Percentiles rank a stretch among this genome's conserved stretches.
These are phyloP conservation scores for Rhizophagus sp. DNA, from an alignment of 192 early-diverging fungal species.

Conservation along the genomic window DNA sequence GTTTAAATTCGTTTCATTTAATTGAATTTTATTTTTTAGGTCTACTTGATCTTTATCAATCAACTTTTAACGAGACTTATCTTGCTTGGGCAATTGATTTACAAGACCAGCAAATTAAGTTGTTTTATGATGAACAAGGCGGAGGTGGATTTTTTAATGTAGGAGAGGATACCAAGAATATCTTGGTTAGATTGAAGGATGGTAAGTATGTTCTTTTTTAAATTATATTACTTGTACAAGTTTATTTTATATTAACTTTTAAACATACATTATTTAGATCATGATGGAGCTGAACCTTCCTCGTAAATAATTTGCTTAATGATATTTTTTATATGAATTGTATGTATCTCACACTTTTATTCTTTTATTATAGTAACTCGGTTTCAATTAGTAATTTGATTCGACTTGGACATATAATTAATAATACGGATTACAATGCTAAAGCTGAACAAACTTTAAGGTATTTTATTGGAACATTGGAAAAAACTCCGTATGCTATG, in stretches of 20 bases:
- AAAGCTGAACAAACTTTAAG: constrained; percentile 40
- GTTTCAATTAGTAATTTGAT: constrained; percentile 57
- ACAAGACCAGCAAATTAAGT: constrained; percentile 54
- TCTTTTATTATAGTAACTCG: constrained; percentile 40
- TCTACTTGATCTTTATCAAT: constrained; percentile 60
- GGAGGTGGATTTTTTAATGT: constrained; percentile 57
- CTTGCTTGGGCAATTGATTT: constrained; percentile 61
- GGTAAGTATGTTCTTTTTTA: constrained; percentile 33
- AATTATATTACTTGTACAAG: background rate
- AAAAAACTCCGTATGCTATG: constrained; percentile 42
- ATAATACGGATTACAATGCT: constrained; percentile 30
- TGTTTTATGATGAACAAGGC: constrained; percentile 55
- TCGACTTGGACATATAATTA: constrained; percentile 45
- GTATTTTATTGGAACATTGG: constrained; percentile 35
- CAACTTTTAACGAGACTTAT: constrained; percentile 47
- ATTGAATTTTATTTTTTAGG: constrained; percentile 43
- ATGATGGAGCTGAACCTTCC: constrained; percentile 68
- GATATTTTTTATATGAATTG: too few relatives aligned
- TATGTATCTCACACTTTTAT: background rate
- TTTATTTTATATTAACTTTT: background rate
- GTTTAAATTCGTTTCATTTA: background rate
- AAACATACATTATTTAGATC: constrained; percentile 39
- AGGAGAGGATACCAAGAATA: constrained; percentile 38
- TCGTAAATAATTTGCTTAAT: constrained; percentile 30
- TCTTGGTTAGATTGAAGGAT: constrained; percentile 57